Evolutionary conservation across 257 asterid species (phyloP).

Genomic region (Sherardia arvensis): DNA sequence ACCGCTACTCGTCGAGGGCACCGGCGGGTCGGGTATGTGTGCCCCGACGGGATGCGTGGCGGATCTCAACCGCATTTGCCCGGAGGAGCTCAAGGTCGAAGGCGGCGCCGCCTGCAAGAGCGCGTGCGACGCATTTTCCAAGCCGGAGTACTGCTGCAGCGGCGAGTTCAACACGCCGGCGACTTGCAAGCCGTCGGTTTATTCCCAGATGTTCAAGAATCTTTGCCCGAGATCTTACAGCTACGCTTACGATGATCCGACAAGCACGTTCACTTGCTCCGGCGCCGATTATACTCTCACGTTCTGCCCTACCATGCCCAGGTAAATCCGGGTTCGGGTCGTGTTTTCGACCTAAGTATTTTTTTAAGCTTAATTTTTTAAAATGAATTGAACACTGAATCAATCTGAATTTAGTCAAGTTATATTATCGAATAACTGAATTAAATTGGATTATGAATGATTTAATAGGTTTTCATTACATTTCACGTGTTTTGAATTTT

Average conservation of each 20-base stretch:
- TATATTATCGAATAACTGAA: no score
- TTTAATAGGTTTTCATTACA: not conserved
- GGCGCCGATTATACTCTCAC: slow-evolving; percentile 82
- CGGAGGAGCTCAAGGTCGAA: slow-evolving; percentile 61
- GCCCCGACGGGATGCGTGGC: slow-evolving; percentile 92
- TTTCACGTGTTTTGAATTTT: not conserved
- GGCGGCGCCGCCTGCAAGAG: slow-evolving; percentile 73
- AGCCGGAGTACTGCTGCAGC: slow-evolving; percentile 82
- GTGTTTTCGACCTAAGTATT: no score
- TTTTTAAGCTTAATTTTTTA: no score
- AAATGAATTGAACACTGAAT: no score
- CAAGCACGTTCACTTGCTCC: slow-evolving; percentile 88
- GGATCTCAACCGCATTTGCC: slow-evolving; percentile 86
- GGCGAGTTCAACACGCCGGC: slow-evolving; percentile 82
- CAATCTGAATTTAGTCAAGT: no score
- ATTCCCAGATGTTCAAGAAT: slow-evolving; percentile 71
- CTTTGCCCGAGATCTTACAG: slow-evolving; percentile 87
- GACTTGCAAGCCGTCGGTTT: slow-evolving; percentile 70
- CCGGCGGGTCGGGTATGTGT: slow-evolving; percentile 85
- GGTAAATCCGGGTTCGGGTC: slow-evolving; percentile 27
- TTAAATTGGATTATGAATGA: no score
- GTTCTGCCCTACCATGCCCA: slow-evolving; percentile 79
- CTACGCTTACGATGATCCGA: slow-evolving; percentile 94
- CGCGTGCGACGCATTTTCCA: slow-evolving; percentile 87
- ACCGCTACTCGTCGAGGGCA: slow-evolving; percentile 67